Evolutionary conservation across 441 rosid species (phyloP).

Genomic region (Eugenia klotzschiana): DNA sequence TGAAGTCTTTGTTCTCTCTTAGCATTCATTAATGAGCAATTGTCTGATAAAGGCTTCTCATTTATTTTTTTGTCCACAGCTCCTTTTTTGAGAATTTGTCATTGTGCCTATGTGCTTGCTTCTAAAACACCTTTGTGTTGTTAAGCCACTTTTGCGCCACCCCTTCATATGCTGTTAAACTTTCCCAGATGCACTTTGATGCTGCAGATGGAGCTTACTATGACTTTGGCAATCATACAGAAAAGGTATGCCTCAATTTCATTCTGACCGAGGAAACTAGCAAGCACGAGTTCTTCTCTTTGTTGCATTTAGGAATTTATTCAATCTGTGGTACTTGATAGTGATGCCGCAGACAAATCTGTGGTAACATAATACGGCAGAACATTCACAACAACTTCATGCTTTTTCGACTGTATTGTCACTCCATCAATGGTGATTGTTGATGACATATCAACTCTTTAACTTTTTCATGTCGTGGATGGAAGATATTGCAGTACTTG

Average conservation of each 20-base stretch:
- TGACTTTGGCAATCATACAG: conserved; percentile 94
- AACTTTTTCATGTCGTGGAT: neutral
- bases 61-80: neutral
- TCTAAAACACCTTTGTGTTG: neutral
- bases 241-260: conserved; percentile 39
- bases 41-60: neutral
- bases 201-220: conserved; percentile 70
- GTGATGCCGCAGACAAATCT: neutral
- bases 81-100: neutral
- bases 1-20: neutral
- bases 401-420: neutral
- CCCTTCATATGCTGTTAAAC: neutral
- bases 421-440: neutral
- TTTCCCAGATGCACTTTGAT: conserved; percentile 83
- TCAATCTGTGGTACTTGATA: neutral
- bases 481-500: neutral
- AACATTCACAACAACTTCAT: neutral
- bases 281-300: neutral
- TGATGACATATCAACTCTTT: neutral
- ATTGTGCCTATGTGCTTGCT: neutral
- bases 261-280: neutral
- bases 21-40: neutral
- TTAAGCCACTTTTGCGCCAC: neutral
- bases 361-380: neutral
- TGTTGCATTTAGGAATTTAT: neutral